Base-by-base conservation (phyloP, 768 basidiomycete species). In the Ramaria sp. region DNA sequence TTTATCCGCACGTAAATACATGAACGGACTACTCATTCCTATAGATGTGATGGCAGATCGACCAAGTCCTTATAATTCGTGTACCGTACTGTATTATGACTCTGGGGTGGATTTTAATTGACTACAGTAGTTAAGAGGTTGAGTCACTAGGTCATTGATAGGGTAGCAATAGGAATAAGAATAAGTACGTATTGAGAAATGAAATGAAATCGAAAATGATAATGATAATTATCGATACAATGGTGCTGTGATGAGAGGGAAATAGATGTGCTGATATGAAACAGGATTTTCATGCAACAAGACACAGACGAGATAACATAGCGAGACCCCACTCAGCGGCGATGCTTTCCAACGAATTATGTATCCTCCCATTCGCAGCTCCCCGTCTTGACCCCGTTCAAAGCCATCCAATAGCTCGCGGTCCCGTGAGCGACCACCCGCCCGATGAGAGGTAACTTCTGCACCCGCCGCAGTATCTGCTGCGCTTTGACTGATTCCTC, bases 401-500 rank as follows among this genome's bases (percentile, higher is more conserved):
- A 42, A 39, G 57, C 51, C 38, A 58, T 45, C 62, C 62, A 63
- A 39, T 63, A 63, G 22, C 54, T 51, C 22, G 60, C 62, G 12
- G 62, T 61, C 11, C 60, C 62, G 38, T 63, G 62, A 2, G 58
- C 27, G 33, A 63, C 24, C 17, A 63, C 37, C 3, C 62, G 30
- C 17, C 62, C 62, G 15, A 63, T 38, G 12, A 63, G 31, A 12
- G 62, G 62, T 22, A 31, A 39, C 10, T 49, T 43, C 34, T 59
- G 38, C 15, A 61, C 30, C 19, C 34, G 19, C 10, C 41, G 30
- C 22, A 63, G 34, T 2, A 19, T 37, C 42, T 46, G 20, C 33
- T 53, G 53, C 38, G 38, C 52, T 15, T 54, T 50, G n/a, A 33
- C 19, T 22, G 37, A 24, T 27, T 31, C 43, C 22, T 22, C 4